These are phyloP conservation scores for Solanum medicagineum DNA, from an alignment of 257 asterid species.

Conservation along the genomic window DNA sequence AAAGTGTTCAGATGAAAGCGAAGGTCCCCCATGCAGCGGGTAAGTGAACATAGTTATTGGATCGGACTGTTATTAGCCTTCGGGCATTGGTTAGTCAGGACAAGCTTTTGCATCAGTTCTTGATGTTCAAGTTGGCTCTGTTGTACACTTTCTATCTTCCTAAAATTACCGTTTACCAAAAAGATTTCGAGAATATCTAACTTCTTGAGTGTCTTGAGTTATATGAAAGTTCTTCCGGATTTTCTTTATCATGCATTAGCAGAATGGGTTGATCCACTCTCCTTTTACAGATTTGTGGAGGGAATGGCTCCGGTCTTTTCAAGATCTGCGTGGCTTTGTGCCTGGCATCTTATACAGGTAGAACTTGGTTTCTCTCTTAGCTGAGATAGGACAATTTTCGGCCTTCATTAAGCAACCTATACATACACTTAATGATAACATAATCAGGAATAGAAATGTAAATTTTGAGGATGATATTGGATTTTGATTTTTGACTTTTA, in stretches of 20 bases:
- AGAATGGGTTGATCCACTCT: constrained; percentile 1
- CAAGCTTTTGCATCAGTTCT: not conserved
- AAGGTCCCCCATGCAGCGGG: constrained; percentile 98
- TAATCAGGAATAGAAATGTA: not conserved
- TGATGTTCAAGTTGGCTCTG: not conserved
- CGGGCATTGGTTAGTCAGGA: not conserved
- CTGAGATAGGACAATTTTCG: not conserved
- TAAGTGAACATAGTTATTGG: constrained; percentile 8
- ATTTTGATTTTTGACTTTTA: not conserved
- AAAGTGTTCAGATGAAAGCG: constrained; percentile 68
- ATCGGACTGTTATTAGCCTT: not conserved
- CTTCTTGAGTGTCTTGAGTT: not conserved
- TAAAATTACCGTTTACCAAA: not conserved
- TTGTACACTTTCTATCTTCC: not conserved
- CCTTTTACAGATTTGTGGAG: constrained; percentile 75
- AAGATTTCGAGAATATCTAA: not conserved
- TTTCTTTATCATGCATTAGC: not conserved
- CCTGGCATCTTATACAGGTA: constrained; percentile 98
- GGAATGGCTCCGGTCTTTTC: constrained; percentile 99
- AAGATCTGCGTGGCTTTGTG: constrained; percentile 93
- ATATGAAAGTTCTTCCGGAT: not conserved
- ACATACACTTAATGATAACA: not conserved
- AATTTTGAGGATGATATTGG: not conserved
- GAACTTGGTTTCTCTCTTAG: not conserved
- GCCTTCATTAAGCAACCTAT: not conserved